Evolutionary conservation across 306 rosid species (phyloP).

Genomic region (Spatholobus suberectus): DNA sequence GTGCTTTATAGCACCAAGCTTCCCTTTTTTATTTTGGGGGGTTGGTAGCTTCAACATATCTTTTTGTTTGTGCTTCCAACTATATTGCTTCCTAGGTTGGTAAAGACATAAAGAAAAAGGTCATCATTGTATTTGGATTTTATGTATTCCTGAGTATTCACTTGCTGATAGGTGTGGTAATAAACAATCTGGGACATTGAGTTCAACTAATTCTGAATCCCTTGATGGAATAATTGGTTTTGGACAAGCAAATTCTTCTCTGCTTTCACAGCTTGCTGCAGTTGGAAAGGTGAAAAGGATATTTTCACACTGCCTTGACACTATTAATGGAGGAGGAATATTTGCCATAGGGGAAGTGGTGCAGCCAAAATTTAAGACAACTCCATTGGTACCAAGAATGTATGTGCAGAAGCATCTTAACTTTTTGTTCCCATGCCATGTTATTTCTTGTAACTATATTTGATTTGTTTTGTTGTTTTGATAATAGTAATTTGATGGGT

Average conservation of each 20-base stretch:
- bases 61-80: neutral
- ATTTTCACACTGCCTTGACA: constrained; percentile 96
- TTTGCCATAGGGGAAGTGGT: constrained; percentile 89
- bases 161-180: constrained; percentile 71
- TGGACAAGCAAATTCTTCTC: constrained; percentile 91
- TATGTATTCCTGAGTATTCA: constrained; percentile 14
- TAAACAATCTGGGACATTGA: constrained; percentile 68
- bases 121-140: constrained; percentile 1
- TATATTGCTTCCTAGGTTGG: constrained; percentile 16
- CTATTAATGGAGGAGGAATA: constrained; percentile 81
- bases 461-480: constrained; percentile 16
- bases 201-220: constrained; percentile 55
- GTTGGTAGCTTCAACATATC: neutral
- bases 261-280: constrained; percentile 87
- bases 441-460: constrained; percentile 20
- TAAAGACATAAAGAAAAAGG: neutral
- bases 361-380: constrained; percentile 65
- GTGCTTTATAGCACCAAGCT: constrained; percentile 12
- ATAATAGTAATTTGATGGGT: constrained; percentile 20
- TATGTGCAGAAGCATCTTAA: constrained; percentile 53
- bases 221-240: constrained; percentile 92
- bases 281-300: constrained; percentile 76
- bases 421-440: constrained; percentile 31
- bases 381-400: constrained; percentile 69
- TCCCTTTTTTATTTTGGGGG: constrained; percentile 15